Base-by-base conservation (phyloP, 176 grass and related monocot genomes). In the Zizania latifolia region DNA sequence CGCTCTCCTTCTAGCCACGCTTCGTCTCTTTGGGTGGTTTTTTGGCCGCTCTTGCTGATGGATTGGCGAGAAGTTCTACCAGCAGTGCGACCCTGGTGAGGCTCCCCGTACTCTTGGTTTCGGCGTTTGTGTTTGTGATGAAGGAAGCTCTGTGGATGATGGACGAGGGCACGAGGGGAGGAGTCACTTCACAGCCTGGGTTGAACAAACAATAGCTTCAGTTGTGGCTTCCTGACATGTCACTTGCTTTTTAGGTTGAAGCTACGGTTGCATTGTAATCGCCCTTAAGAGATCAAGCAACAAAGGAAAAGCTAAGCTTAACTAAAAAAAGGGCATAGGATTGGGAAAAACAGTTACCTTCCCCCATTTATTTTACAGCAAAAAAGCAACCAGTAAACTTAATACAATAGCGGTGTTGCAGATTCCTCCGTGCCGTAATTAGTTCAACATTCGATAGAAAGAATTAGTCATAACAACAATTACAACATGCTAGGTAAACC, bases 71-170 rank as follows among this genome's bases (percentile, higher is more conserved):
- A 90, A 91, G 80, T 94, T 94, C 85, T 88, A 80, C 58, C 88
- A 81, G 69, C 77, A 84, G 70, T 94, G 92, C 71, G 92, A 94
- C 75, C 88, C 92, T 39, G 85, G 92, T 94, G 88, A 90, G 83
- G 61, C 74, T 40, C 74, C 22, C 21, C 10, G 57, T 19, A n/a
- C n/a, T n/a, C 43, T 29, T 68, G 3, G 16, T 37, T 33, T 26
- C 31, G n/a, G 11, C 7, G 22, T 6, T 37, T 58, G 30, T 54
- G 39, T 33, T 43, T 60, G 10, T 75, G 78, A 6, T 48, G 59
- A n/a, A n/a, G n/a, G n/a, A n/a, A n/a, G n/a, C n/a, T n/a, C n/a
- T n/a, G n/a, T n/a, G n/a, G n/a, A n/a, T n/a, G n/a, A n/a, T n/a
- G n/a, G n/a, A n/a, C n/a, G n/a, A n/a, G n/a, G n/a, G n/a, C n/a